Percentiles rank a stretch among this genome's conserved stretches.
Conservation (phyloP, 805 yeast genomes). For the Saturnispora halmiae region DNA sequence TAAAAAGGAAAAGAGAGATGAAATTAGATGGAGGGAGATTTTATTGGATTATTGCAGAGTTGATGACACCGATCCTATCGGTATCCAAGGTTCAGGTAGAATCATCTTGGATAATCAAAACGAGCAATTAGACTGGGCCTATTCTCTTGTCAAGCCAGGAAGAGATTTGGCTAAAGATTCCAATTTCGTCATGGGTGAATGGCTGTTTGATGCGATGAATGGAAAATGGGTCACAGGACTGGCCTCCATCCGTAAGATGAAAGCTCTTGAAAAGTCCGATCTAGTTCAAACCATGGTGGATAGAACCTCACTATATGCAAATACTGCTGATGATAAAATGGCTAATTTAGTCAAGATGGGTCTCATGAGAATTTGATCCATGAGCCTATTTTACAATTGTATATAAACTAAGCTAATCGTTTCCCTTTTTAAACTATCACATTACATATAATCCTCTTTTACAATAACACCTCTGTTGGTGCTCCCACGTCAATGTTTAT, state of each 20-base stretch:
- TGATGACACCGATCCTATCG: constrained; percentile 52
- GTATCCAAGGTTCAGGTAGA: constrained; percentile 32
- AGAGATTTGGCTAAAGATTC: constrained; percentile 2
- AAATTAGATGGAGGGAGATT: constrained; percentile 45
- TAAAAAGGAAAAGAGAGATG: constrained; percentile 51
- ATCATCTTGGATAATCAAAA: constrained; percentile 20
- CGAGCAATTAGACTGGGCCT: constrained; percentile 32
- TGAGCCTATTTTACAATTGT: no score
- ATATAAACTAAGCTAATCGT: no score
- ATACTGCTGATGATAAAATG: constrained; percentile 11
- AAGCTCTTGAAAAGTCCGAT: constrained; percentile 5
- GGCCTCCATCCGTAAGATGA: constrained; percentile 13
- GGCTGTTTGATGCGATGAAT: constrained; percentile 9
- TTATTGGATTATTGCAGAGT: constrained; percentile 37
- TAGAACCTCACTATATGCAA: constrained; percentile 7
- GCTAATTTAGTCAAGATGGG: constrained; percentile 13
- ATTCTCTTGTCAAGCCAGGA: constrained; percentile 8
- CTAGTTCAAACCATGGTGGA: constrained; percentile 6
- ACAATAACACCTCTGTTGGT: no score
- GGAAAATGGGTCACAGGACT: constrained; percentile 15
- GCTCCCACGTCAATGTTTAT: no score
- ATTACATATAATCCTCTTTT: no score
- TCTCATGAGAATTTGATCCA: constrained; percentile 12
- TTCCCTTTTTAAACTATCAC: no score
- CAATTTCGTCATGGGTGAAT: constrained; percentile 12